Evolutionary conservation across 192 early-diverging fungal genomes (phyloP), one percentile per base, ranked within the genome.

Genomic region (Glomus cerebriforme): DNA sequence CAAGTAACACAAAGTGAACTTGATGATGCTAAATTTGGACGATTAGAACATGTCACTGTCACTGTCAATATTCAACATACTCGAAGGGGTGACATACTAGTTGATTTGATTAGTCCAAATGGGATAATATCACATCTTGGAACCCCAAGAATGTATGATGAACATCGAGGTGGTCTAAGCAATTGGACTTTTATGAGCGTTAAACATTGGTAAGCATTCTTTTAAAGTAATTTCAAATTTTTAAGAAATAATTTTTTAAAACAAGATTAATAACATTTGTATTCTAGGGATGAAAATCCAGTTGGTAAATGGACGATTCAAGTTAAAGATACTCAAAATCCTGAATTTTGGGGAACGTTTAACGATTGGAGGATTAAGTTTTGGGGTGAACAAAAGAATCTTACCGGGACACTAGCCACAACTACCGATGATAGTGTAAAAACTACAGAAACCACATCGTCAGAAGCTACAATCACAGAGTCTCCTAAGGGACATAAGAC

Each of bases 181-280:
- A 88, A 91, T 75, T 99, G 98, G 98, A 96, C 94, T 34, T 95
- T 98, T 77, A 97, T 96, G 95, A 93, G 88, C 35, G 96, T 99
- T 49, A 94, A 93, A 83, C 98, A 99, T 78, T 99, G 98, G 95
- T 96, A 86, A 78, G 84, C 81, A 32, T 24, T 70, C 4, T n/a
- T 54, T 64, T 59, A 12, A 27, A 22, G 37, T 26, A 49, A 49
- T 26, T 47, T 24, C n/a, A 27, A 7, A 31, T 63, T 12, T 2
- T 4, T 75, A 19, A 58, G 31, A 15, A 37, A 32, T 10, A 17
- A 43, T 35, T 32, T 37, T 9, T 45, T 63, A 6, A 59, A 54
- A 59, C 19, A 27, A 26, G 15, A 22, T 60, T 24, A 19, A 8
- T 39, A 47, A 29, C 0, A 39, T 62, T 13, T 17, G 19, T 31